Percentiles rank a stretch among this genome's conserved stretches.
These are phyloP conservation scores for Ceratobasidium sp. DNA, from an alignment of 1,284 basidiomycete species.

Conservation along the genomic window DNA sequence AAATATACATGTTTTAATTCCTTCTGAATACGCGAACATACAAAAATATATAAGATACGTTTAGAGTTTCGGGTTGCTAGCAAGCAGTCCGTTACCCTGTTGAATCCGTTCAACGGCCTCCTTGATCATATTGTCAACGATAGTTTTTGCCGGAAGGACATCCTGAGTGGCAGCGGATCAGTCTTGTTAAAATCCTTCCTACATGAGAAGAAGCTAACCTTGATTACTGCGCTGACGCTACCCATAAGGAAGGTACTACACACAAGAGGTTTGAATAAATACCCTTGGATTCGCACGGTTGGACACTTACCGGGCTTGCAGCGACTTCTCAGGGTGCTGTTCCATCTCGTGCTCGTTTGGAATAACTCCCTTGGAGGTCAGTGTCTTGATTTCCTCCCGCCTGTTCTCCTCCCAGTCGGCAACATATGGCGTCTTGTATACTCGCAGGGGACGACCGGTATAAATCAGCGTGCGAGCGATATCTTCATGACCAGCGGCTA, in stretches of 20 bases:
- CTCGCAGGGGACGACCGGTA: constrained; percentile 85
- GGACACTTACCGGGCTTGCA: constrained; percentile 56
- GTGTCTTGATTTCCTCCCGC: constrained; percentile 73
- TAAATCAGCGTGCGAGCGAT: constrained; percentile 80
- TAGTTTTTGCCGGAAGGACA: constrained; percentile 76
- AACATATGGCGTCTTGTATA: constrained; percentile 79
- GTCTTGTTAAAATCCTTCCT: constrained; percentile 14
- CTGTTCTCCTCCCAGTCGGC: constrained; percentile 77
- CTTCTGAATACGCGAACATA: not conserved
- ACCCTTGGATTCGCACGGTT: not conserved
- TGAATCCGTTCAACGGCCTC: constrained; percentile 63
- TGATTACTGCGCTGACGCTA: constrained; percentile 75
- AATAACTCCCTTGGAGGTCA: constrained; percentile 78
- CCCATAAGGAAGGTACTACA: constrained; percentile 75
- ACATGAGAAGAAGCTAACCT: constrained; percentile 46
- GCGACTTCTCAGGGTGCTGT: constrained; percentile 75
- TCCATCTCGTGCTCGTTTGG: constrained; percentile 74
- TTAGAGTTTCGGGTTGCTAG: not conserved
- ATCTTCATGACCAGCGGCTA: constrained; percentile 58
- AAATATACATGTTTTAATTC: not conserved
- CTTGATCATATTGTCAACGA: constrained; percentile 80
- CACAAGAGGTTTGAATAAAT: not conserved
- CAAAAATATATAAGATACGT: not conserved
- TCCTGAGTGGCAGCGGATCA: constrained; percentile 54
- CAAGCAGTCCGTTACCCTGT: constrained; percentile 13